These are phyloP conservation scores for Cadophora sp. DNA, from an alignment of 2,329 filamentous ascomycete genomes.

Conservation along the genomic window DNA sequence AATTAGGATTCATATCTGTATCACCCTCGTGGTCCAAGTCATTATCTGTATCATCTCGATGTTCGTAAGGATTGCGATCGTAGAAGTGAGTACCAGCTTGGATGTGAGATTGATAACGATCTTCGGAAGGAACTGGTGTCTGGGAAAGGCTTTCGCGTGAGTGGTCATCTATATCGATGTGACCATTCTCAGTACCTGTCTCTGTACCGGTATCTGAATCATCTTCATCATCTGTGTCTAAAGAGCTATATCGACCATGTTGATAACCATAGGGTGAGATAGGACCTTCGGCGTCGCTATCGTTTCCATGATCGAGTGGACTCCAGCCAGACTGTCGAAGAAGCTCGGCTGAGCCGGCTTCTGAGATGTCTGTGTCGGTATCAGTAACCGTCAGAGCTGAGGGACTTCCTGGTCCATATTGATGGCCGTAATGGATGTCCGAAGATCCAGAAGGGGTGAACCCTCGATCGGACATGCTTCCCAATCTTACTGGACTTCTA, in stretches of 20 bases:
- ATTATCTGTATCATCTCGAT: slow-evolving; percentile 35
- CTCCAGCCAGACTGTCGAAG: slow-evolving; percentile 43
- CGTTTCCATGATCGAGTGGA: slow-evolving; percentile 43
- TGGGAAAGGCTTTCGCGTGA: slow-evolving; percentile 35
- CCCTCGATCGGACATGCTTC: background rate
- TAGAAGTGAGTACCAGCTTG: slow-evolving; percentile 17
- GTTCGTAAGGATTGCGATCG: slow-evolving; percentile 15
- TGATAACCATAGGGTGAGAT: slow-evolving; percentile 25
- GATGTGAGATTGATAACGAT: slow-evolving; percentile 18
- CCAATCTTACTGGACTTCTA: slow-evolving; percentile 3
- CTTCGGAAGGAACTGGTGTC: slow-evolving; percentile 30
- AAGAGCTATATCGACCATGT: slow-evolving; percentile 12
- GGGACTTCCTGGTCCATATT: slow-evolving; percentile 22
- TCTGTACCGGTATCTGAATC: slow-evolving; percentile 37
- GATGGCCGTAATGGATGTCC: slow-evolving; percentile 18
- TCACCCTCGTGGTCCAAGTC: slow-evolving; percentile 45
- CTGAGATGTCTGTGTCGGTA: slow-evolving; percentile 38
- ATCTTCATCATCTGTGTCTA: slow-evolving; percentile 27
- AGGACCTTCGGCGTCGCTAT: slow-evolving; percentile 38
- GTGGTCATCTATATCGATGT: slow-evolving; percentile 34
- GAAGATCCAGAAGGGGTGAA: slow-evolving; percentile 6
- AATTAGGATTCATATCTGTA: slow-evolving; percentile 44
- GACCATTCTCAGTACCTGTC: slow-evolving; percentile 39
- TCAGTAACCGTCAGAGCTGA: slow-evolving; percentile 34
- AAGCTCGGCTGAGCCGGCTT: slow-evolving; percentile 39